Base-by-base conservation (phyloP, 345 rosid genomes). In the Xanthoceras sorbifolium region DNA sequence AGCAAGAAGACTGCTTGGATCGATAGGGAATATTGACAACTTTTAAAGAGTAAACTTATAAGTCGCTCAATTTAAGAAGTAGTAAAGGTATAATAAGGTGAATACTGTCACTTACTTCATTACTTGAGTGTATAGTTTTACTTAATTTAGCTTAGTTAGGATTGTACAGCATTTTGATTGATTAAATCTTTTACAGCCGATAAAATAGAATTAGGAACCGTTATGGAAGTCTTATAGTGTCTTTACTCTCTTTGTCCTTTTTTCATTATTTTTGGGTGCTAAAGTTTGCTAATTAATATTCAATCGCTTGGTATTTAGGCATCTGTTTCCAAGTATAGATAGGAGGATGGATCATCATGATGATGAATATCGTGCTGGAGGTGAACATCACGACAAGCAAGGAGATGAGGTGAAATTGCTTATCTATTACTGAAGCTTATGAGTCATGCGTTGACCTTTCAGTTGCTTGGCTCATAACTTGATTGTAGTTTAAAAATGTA, bases 341-440 rank as follows among this genome's bases (percentile, higher is more conserved):
- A 72, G 22, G 57, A 71, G 64, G 74, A 91, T 91, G 94, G 94
- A 93, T 80, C 88, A 87, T 44, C 90, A 82, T 28, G 94, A 90
- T 65, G 94, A 90, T 55, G 94, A 89, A 73, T 64, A 67, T 65
- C 90, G 88, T 69, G 59, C 64, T 59, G 82, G 77, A 65, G 82
- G 83, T 29, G 92, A 84, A 77, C 84, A 80, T 29, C 86, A 65
- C 71, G 79, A 84, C 25, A 92, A 91, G 87, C 97, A 84, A 85
- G 90, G 89, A 54, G 93, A 86, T 67, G 97, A 91, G 97, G 98
- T 91, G 83, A 52, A 82, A 48, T 65, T 81, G 20, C 22, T 29
- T 22, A 64, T 32, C 32, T 36, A 23, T 6, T n/a, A 14, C n/a
- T 57, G 34, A 54, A 73, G 60, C 23, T 42, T 34, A 32, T 22